Percentiles rank a stretch among this genome's conserved stretches.
Conservation (phyloP, 495 filamentous ascomycete genomes). For the Neurospora sp. region DNA sequence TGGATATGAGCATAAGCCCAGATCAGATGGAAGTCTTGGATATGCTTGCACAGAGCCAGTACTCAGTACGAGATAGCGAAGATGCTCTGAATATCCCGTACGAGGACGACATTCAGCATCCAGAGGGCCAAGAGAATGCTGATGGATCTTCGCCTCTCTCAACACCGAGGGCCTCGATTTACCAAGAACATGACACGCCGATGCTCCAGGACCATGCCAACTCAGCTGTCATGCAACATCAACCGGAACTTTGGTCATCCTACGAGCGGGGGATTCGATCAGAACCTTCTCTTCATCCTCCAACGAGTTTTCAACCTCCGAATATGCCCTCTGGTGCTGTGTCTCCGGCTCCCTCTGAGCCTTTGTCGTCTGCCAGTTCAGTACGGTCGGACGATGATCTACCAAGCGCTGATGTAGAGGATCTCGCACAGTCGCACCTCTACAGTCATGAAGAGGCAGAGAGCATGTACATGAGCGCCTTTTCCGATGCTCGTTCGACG, state of each 20-base stretch:
- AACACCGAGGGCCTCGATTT: slow-evolving; percentile 34
- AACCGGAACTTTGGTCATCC: slow-evolving; percentile 20
- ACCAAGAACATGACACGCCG: slow-evolving; percentile 13
- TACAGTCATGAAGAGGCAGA: slow-evolving; percentile 89
- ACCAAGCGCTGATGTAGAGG: slow-evolving; percentile 19
- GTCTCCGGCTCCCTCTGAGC: slow-evolving; percentile 9
- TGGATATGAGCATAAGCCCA: slow-evolving; percentile 12
- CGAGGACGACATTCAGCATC: slow-evolving; percentile 22
- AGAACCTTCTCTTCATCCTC: slow-evolving; percentile 26
- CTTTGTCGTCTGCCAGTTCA: slow-evolving; percentile 17
- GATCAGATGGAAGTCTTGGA: slow-evolving; percentile 11
- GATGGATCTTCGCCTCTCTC: slow-evolving; percentile 26
- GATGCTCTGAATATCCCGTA: slow-evolving; percentile 42
- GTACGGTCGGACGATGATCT: slow-evolving; percentile 2
- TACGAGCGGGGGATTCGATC: slow-evolving; percentile 23
- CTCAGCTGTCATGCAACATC: slow-evolving; percentile 21
- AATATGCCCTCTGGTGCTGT: slow-evolving; percentile 2
- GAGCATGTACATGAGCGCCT: slow-evolving; percentile 82
- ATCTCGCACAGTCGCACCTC: slow-evolving; percentile 61
- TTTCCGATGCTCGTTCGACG: slow-evolving; percentile 28
- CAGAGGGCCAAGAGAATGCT: slow-evolving; percentile 4
- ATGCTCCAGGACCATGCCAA: slow-evolving; percentile 17
- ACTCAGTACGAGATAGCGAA: slow-evolving; percentile 32
- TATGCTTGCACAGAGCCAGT: slow-evolving; percentile 21
- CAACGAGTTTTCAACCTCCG: slow-evolving; percentile 4